These are phyloP conservation scores for Botrytis galanthina DNA, from an alignment of 2,329 filamentous ascomycete species.

Conservation along the genomic window DNA sequence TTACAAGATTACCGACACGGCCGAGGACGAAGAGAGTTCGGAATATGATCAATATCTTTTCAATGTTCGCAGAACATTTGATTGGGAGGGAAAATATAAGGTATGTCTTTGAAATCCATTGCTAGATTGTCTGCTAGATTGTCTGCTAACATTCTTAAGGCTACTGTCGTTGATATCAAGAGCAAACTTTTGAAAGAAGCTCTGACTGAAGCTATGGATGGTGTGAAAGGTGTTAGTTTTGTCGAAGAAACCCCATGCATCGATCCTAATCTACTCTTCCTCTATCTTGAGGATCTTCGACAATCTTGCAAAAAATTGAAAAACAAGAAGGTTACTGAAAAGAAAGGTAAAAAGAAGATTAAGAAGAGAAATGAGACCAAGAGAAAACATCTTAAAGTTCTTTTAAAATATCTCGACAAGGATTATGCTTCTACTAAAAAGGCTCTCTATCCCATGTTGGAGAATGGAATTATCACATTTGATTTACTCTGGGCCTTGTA, in stretches of 20 bases:
- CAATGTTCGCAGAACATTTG: constrained; percentile 77
- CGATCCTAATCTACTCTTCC: constrained; percentile 68
- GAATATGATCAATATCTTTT: constrained; percentile 80
- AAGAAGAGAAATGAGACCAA: constrained; percentile 57
- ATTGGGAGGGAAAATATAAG: constrained; percentile 78
- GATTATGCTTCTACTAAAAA: constrained; percentile 79
- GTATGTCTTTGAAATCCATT: constrained; percentile 25
- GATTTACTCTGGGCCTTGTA: constrained; percentile 86
- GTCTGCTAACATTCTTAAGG: constrained; percentile 29
- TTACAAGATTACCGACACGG: constrained; percentile 66
- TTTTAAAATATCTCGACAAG: constrained; percentile 74
- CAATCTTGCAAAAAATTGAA: constrained; percentile 63
- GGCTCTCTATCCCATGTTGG: constrained; percentile 74
- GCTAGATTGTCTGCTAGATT: background rate
- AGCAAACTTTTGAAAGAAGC: constrained; percentile 74
- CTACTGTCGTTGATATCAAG: constrained; percentile 78
- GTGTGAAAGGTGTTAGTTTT: constrained; percentile 73
- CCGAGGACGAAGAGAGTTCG: constrained; percentile 58
- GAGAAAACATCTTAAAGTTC: constrained; percentile 65
- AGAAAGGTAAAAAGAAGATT: constrained; percentile 59
- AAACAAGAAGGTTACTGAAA: constrained; percentile 48
- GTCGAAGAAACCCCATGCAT: constrained; percentile 76
- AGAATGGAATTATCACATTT: constrained; percentile 82
- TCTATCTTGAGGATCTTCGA: constrained; percentile 76
- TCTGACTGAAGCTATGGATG: constrained; percentile 69